A percentile compares a stretch with the other conserved stretches of the same genome.
phyloP scores from a whole-genome alignment of 73 alveolate species.

The Paramecium sonneborni region DNA sequence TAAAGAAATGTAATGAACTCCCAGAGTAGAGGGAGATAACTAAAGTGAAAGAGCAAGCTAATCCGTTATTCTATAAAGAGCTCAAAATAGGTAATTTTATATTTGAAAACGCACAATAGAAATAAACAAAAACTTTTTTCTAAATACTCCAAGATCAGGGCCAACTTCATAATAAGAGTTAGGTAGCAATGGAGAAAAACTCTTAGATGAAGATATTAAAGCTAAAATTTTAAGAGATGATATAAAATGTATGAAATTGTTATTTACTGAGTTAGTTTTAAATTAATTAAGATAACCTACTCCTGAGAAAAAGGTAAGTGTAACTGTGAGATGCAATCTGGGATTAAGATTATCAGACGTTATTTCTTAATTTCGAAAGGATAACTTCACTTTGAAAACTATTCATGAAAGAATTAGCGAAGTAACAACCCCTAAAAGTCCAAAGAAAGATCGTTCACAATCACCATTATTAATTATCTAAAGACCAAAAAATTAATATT shows the following conservation, averaged over 20 bases:
- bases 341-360: background rate
- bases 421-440: background rate
- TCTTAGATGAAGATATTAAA: background rate
- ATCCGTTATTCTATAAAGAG: background rate
- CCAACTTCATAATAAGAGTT: background rate
- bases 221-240: background rate
- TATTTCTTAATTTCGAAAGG: background rate
- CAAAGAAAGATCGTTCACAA: background rate
- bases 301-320: background rate
- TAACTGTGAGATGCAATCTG: background rate
- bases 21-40: background rate
- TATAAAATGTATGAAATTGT: background rate
- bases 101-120: background rate
- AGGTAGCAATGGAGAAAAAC: background rate
- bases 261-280: background rate
- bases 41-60: slow-evolving; percentile 7
- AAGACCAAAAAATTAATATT: background rate
- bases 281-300: background rate
- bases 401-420: slow-evolving; percentile 15
- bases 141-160: background rate
- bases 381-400: background rate
- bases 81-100: background rate
- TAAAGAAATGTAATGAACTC: background rate
- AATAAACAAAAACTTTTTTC: background rate
- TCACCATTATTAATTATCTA: background rate